Base-by-base conservation (phyloP, 768 basidiomycete species). In the Lactifluus pinguis region DNA sequence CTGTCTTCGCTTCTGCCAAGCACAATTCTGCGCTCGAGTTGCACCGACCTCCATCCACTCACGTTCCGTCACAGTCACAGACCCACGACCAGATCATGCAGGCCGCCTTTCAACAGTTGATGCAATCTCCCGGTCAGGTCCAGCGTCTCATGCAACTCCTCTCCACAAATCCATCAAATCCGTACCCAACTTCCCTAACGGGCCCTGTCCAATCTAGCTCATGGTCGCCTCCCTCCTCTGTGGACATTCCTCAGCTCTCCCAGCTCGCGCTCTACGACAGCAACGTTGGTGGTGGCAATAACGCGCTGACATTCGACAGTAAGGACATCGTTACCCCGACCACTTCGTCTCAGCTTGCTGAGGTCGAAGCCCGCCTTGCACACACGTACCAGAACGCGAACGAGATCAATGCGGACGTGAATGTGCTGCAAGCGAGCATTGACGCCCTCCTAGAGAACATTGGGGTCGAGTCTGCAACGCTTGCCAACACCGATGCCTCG, bases 351-450 rank as follows among this genome's bases (percentile, higher is more conserved):
- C 72, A 68, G 39, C 69, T 73, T 36, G 61, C 72, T 13, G 69
- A 78, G 7, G 72, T 75, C 61, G 71, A 73, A 0, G 74, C 77
- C 2, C 72, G 76, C 36, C 70, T 86, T 53, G 77, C 84, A 52
- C 77, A 79, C 65, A 73, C 79, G 1, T 90, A 87, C 76, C 79
- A 76, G 50, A 78, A 76, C 38, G 76, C 88, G 0, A 69, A 77
- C 30, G 86, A 86, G 62, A 84, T 93, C 49, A 83, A 85, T 60
- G 78, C 79, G 49, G 87, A 89, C 58, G 87, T 93, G 30, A 83
- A 85, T 63, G 80, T 82, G 41, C 72, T 92, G 55, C 82, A 87
- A 62, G 75, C 73, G 13, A 84, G 81, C 61, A 83, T 95, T 47
- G 80, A 89, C 60, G 80, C 81, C 6, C 76, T 94, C 61, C 87